Evolutionary conservation across 164 flowering plant genomes (phyloP).

Genomic region (Tinospora cordifolia): DNA sequence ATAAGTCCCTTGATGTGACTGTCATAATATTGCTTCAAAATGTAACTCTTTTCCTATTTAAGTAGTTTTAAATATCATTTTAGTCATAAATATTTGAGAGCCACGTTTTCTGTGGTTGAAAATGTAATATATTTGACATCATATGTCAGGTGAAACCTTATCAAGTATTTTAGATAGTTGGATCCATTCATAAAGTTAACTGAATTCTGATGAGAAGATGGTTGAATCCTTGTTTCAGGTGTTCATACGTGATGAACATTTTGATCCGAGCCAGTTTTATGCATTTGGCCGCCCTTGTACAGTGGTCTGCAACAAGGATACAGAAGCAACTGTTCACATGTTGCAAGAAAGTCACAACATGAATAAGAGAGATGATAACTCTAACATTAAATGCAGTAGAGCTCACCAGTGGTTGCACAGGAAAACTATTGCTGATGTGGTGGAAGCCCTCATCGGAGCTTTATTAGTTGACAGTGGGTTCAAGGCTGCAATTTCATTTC

Average conservation of each 20-base stretch:
- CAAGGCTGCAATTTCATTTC: slow-evolving; percentile 80
- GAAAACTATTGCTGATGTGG: slow-evolving; percentile 87
- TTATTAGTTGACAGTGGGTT: slow-evolving; percentile 89
- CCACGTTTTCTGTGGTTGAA: not conserved
- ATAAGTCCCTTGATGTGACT: not conserved
- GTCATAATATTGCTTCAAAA: not conserved
- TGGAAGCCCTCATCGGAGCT: slow-evolving; percentile 92
- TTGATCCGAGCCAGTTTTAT: slow-evolving; percentile 64
- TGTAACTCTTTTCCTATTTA: not conserved
- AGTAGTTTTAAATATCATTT: not conserved
- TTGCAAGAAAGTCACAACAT: slow-evolving; percentile 4
- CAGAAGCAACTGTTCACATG: slow-evolving; percentile 39
- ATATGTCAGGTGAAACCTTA: not conserved
- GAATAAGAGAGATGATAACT: slow-evolving; percentile 11
- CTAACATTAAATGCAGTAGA: slow-evolving; percentile 50
- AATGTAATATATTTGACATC: not conserved
- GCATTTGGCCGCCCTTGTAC: slow-evolving; percentile 74
- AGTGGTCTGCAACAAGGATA: slow-evolving; percentile 42
- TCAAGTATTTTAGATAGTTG: not conserved
- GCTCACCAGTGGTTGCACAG: slow-evolving; percentile 68
- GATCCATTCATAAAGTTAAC: not conserved
- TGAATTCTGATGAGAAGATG: not conserved
- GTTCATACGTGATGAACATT: slow-evolving; percentile 77
- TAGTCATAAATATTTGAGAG: not conserved
- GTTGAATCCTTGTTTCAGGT: slow-evolving; percentile 36